Base-by-base conservation (phyloP, 768 basidiomycete species). In the Coprinopsis marcescibilis region DNA sequence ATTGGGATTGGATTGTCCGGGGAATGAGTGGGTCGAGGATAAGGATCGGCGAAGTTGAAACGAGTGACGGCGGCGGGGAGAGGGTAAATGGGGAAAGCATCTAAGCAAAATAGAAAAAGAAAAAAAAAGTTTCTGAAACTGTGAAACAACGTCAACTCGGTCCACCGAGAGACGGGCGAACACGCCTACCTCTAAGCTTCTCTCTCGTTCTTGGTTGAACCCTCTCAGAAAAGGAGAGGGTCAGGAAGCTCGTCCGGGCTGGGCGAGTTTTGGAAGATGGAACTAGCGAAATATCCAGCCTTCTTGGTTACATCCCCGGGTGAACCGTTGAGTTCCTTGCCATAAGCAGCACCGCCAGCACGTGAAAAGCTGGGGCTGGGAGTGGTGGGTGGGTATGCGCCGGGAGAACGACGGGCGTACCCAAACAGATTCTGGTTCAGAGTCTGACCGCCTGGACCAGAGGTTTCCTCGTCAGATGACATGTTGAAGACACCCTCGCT, bases 201-300 rank as follows among this genome's bases (percentile, higher is more conserved):
- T 58, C 53, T 56, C 52, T 51, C 52, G 57, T 50, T 53, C 32
- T 32, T 37, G 55, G 51, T 52, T 48, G 52, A 51, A 46, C 37
- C 46, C 38, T 62, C 62, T 73, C 62, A 73, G 43, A 68, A 65
- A 59, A 84, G 81, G 53, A 73, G 67, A 46, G 84, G 85, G 50
- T 79, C 76, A 37, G 87, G 87, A 39, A 89, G 66, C 59, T 85
- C 85, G 51, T 89, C 87, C 43, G 87, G 87, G 57, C 82, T 87
- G 13, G 87, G 87, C 49, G 85, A 87, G 70, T 88, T 89, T 73
- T 89, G 87, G 78, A 88, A 89, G 57, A 74, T 70, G 25, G 85
- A 88, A 57, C 85, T 88, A 54, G 87, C 86, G 63, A 85, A 89
- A 59, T 78, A 86, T 6, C 75, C 75, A 7, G 58, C 60, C 19